Evolutionary conservation across 169 alveolate species (phyloP).

Genomic region (Miamiensis avidus): DNA sequence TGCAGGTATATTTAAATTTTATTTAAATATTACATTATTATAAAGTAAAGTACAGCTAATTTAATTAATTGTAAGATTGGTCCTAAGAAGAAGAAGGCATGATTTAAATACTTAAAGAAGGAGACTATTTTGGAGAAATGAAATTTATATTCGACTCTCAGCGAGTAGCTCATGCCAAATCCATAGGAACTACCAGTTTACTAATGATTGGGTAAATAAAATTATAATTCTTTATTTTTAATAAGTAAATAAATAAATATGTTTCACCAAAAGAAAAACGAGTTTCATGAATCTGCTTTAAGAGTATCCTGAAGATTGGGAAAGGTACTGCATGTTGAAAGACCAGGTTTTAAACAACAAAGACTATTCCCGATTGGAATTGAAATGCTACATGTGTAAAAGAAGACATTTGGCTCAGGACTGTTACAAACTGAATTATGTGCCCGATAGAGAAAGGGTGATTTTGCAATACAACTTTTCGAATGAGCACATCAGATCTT

Average conservation of each 20-base stretch:
- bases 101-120: not conserved
- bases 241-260: no score
- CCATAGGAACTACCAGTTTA: not conserved
- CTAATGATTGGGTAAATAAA: not conserved
- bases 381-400: no score
- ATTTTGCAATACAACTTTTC: not conserved
- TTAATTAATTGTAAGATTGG: no score
- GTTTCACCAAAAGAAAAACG: no score
- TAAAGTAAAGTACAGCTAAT: no score
- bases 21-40: no score
- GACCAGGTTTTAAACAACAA: no score
- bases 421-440: not conserved
- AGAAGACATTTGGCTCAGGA: not conserved
- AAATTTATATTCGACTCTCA: not conserved
- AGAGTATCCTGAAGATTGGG: no score
- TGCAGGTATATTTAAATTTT: not conserved
- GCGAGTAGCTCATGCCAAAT: not conserved
- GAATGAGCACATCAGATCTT: not conserved
- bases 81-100: not conserved
- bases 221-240: no score
- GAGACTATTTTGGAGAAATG: not conserved
- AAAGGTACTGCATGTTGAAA: no score
- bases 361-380: no score
- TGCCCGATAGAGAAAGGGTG: not conserved
- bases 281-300: no score